These are phyloP conservation scores for Maudiozyma bulderi DNA, from an alignment of 805 yeast species.

Conservation along the genomic window DNA sequence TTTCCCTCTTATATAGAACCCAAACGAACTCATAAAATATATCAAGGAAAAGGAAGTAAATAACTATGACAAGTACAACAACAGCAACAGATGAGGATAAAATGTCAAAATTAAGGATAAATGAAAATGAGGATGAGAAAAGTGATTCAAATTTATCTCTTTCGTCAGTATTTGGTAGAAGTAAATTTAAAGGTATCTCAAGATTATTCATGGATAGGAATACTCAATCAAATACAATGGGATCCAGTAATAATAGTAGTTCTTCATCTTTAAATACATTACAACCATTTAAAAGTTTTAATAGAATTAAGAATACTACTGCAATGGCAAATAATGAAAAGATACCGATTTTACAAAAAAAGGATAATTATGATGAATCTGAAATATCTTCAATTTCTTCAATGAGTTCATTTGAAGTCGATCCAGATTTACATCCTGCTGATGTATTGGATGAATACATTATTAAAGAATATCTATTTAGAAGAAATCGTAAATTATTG, in stretches of 20 bases:
- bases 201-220: not conserved
- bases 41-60: no score
- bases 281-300: not conserved
- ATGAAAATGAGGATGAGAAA: not conserved
- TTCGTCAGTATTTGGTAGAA: conserved; percentile 6
- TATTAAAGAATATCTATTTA: conserved; percentile 25
- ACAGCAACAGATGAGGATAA: not conserved
- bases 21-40: no score
- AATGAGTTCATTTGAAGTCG: not conserved
- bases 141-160: conserved; percentile 1
- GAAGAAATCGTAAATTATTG: conserved; percentile 18
- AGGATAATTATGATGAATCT: not conserved
- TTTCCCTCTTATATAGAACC: no score
- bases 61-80: no score
- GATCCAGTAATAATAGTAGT: not conserved
- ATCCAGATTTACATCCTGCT: conserved; percentile 18
- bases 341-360: not conserved
- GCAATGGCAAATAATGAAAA: not conserved
- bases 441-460: conserved; percentile 21
- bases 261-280: not conserved
- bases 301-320: not conserved
- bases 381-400: not conserved
- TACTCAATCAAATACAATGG: not conserved
- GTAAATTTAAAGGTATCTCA: conserved; percentile 3
- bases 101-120: not conserved